Evolutionary conservation across 2,329 filamentous ascomycete species (phyloP).

Genomic region (Myriosclerotinia curreyana): DNA sequence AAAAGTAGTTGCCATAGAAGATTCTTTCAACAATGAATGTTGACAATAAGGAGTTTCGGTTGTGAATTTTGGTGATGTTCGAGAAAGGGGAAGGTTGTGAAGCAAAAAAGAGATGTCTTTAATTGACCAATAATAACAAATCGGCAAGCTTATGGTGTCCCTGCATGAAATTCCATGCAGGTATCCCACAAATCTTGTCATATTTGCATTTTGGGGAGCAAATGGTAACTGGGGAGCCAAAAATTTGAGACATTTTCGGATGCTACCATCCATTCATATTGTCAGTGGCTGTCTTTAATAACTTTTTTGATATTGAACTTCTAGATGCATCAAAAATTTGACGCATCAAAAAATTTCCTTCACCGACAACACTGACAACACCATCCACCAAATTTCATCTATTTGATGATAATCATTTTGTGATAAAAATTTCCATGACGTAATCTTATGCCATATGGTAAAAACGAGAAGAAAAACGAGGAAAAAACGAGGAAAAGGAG

Average conservation of each 20-base stretch:
- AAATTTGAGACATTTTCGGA: slow-evolving; percentile 19
- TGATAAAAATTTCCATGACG: neutral
- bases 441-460: neutral
- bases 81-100: slow-evolving; percentile 3
- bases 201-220: neutral
- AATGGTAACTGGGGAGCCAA: neutral
- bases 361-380: neutral
- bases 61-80: neutral
- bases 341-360: too few species aligned
- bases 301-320: slow-evolving; percentile 8
- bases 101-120: neutral
- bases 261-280: slow-evolving; percentile 12
- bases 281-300: slow-evolving; percentile 21
- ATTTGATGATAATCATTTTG: neutral
- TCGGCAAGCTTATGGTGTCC: slow-evolving; percentile 14
- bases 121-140: slow-evolving; percentile 16
- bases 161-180: slow-evolving; percentile 21
- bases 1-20: neutral
- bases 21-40: neutral
- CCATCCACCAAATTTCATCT: neutral
- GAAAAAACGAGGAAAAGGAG: neutral
- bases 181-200: slow-evolving; percentile 9
- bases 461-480: neutral
- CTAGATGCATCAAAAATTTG: neutral
- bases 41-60: neutral